These are phyloP conservation scores for Pleurotus citrinopileatus DNA, from an alignment of 768 basidiomycete species.

Conservation along the genomic window DNA sequence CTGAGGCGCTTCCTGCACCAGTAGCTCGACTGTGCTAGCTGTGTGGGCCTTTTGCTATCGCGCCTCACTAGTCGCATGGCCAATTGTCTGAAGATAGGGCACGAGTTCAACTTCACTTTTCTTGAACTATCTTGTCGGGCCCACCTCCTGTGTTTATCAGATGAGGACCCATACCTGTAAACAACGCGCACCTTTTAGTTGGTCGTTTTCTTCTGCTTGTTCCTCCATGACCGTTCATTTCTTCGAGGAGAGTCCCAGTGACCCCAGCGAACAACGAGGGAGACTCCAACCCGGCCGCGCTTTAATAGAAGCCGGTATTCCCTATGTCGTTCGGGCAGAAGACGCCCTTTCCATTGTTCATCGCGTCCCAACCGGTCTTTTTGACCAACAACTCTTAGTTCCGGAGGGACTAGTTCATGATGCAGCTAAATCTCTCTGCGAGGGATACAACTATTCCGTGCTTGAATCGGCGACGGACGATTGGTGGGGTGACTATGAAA, in stretches of 20 bases:
- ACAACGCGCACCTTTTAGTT: no score
- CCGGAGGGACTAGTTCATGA: slow-evolving; percentile 12
- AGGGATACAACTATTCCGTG: background rate
- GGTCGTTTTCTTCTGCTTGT: no score
- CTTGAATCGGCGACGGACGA: background rate
- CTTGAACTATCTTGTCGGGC: no score
- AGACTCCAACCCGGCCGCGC: background rate
- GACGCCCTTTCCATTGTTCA: slow-evolving; percentile 19
- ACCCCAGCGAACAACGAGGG: background rate
- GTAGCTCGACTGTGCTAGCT: no score
- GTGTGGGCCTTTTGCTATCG: no score
- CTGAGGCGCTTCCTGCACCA: no score
- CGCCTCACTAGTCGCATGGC: no score
- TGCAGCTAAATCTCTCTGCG: background rate
- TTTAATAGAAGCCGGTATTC: background rate
- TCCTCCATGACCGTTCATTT: background rate
- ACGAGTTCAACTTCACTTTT: no score
- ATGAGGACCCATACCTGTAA: no score
- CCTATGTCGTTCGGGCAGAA: slow-evolving; percentile 18
- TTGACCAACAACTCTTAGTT: slow-evolving; percentile 17
- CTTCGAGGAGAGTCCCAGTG: background rate
- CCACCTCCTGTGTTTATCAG: no score
- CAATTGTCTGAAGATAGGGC: no score
- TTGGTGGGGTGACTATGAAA: background rate
- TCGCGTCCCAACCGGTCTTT: slow-evolving; percentile 17